These are phyloP conservation scores for Alternaria tenuissima DNA, from an alignment of 2,329 filamentous ascomycete genomes.

Conservation along the genomic window DNA sequence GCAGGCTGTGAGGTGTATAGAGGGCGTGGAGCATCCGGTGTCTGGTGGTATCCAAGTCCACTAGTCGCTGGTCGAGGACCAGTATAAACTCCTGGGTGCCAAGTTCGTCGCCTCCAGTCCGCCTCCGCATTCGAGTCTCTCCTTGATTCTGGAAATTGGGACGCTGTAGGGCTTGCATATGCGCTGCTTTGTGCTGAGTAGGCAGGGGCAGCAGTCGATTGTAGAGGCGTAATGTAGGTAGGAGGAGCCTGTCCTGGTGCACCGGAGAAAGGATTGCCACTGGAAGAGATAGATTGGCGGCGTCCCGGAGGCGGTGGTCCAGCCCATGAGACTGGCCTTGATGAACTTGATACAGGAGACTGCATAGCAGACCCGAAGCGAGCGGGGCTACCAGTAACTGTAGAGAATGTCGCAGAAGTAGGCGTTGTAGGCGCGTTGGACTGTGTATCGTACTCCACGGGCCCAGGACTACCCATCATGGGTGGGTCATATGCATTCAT, in stretches of 20 bases:
- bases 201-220: slow-evolving; percentile 61
- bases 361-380: slow-evolving; percentile 72
- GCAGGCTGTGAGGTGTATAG: slow-evolving; percentile 63
- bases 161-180: slow-evolving; percentile 72
- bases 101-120: slow-evolving; percentile 83
- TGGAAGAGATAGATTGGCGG: slow-evolving; percentile 82
- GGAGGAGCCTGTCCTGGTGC: slow-evolving; percentile 68
- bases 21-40: slow-evolving; percentile 68
- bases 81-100: slow-evolving; percentile 81
- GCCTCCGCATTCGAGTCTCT: slow-evolving; percentile 77
- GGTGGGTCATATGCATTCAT: slow-evolving; percentile 71
- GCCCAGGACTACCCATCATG: slow-evolving; percentile 67
- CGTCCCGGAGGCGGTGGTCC: slow-evolving; percentile 73
- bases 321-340: slow-evolving; percentile 77
- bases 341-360: slow-evolving; percentile 76
- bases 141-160: slow-evolving; percentile 68
- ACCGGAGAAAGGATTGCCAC: slow-evolving; percentile 75
- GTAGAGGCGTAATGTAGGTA: slow-evolving; percentile 64
- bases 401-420: slow-evolving; percentile 82
- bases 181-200: slow-evolving; percentile 68
- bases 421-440: slow-evolving; percentile 83
- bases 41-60: slow-evolving; percentile 77
- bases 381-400: slow-evolving; percentile 74
- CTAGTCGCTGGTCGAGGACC: slow-evolving; percentile 71
- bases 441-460: slow-evolving; percentile 68